Conservation (phyloP, 2,329 filamentous ascomycete species). For the Apiospora pterosperma region DNA sequence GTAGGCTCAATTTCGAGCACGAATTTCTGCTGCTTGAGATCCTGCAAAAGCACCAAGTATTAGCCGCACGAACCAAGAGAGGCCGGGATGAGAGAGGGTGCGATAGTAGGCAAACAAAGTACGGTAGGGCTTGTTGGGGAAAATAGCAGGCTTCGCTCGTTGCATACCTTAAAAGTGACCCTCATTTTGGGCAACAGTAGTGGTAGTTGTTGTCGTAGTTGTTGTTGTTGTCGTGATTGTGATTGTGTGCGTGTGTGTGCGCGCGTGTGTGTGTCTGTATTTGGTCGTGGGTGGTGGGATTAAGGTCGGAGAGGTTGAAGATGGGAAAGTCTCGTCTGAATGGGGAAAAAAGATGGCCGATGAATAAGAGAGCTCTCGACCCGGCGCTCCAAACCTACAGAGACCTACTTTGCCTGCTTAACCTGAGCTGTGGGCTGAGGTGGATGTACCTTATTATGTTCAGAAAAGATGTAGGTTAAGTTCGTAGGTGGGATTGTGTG, state of each 20-base stretch:
- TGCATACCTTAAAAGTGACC: constrained; percentile 60
- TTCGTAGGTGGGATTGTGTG: not conserved
- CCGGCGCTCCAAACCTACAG: not conserved
- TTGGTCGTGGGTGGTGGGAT: not conserved
- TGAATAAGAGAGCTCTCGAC: not conserved
- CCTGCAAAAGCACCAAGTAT: constrained; percentile 47
- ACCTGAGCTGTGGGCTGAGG: not conserved
- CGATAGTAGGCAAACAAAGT: not conserved
- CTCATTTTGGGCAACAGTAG: constrained; percentile 51
- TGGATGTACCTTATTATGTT: not conserved
- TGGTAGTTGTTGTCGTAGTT: not conserved
- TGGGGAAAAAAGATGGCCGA: not conserved
- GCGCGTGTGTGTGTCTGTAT: not conserved
- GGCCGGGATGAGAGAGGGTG: not conserved
- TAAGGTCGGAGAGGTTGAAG: not conserved
- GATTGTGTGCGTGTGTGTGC: not conserved
- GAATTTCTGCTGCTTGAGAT: constrained; percentile 99
- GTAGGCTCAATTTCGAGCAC: constrained; percentile 90
- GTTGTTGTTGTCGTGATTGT: not conserved
- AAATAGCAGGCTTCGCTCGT: not conserved
- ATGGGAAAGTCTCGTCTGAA: constrained; percentile 1
- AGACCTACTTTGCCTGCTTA: not conserved
- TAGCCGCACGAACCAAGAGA: not conserved
- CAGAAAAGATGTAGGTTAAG: not conserved
- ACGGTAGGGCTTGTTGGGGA: too few relatives aligned